phyloP scores from a whole-genome alignment of 2,329 filamentous ascomycete genomes.

The Diatrype stigma region DNA sequence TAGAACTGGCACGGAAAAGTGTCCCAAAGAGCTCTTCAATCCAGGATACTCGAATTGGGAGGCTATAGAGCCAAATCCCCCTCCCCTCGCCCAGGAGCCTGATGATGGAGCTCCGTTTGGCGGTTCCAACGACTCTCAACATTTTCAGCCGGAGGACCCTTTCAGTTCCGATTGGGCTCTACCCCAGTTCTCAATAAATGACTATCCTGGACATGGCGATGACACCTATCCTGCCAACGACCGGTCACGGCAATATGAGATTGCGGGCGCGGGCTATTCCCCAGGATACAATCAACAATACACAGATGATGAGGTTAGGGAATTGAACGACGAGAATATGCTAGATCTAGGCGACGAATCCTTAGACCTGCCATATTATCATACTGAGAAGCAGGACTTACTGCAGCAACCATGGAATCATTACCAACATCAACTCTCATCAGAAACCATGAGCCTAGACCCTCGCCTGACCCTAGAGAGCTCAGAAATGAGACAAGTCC shows the following conservation, averaged over 20 bases:
- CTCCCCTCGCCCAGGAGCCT: neutral
- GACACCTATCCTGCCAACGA: neutral
- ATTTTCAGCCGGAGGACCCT: neutral
- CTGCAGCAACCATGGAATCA: neutral
- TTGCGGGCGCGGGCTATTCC: neutral
- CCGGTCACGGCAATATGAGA: neutral
- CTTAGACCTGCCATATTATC: neutral
- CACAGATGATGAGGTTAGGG: too few species aligned
- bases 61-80: neutral
- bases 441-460: neutral
- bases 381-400: neutral
- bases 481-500: neutral
- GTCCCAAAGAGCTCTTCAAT: neutral
- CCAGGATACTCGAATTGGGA: neutral
- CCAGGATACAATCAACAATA: neutral
- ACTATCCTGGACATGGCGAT: neutral
- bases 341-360: neutral
- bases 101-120: neutral
- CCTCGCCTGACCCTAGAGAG: neutral
- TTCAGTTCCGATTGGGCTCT: neutral
- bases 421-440: neutral
- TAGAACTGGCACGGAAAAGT: conserved; percentile 9
- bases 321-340: too few species aligned
- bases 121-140: neutral
- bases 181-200: neutral